Conservation (phyloP, 2,329 filamentous ascomycete genomes). For the Pseudopyrenochaeta lycopersici region DNA sequence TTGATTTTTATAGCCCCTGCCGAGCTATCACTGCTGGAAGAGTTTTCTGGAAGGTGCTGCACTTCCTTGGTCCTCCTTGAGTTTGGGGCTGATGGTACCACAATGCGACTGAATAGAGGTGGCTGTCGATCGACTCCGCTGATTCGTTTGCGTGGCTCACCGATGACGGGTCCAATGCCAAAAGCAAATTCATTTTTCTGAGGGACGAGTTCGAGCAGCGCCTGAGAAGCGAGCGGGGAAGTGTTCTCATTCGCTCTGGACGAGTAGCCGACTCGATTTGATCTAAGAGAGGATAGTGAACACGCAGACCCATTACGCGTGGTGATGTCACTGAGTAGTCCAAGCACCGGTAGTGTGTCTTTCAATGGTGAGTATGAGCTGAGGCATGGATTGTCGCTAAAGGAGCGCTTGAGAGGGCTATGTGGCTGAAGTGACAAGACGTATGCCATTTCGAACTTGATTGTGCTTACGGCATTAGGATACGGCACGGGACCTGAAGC, state of each 20-base stretch:
- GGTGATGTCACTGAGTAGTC: conserved; percentile 37
- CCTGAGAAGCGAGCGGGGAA: conserved; percentile 42
- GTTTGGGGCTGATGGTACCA: conserved; percentile 18
- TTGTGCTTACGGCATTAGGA: conserved; percentile 29
- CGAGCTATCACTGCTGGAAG: conserved; percentile 14
- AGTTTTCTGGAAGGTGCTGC: conserved; percentile 8
- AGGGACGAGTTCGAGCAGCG: conserved; percentile 43
- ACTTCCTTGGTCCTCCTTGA: conserved; percentile 13
- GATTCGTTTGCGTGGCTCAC: conserved; percentile 33
- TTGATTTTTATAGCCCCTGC: conserved; percentile 23
- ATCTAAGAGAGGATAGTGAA: conserved; percentile 44
- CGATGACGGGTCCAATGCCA: conserved; percentile 8
- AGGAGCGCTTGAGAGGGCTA: conserved; percentile 53
- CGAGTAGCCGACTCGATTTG: conserved; percentile 33
- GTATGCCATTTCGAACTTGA: conserved; percentile 46
- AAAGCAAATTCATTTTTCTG: conserved; percentile 19
- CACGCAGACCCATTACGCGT: conserved; percentile 46
- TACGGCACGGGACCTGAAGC: conserved; percentile 28
- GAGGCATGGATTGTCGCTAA: conserved; percentile 52
- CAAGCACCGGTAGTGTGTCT: conserved; percentile 29
- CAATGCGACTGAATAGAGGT: conserved; percentile 20
- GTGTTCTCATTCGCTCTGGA: conserved; percentile 42
- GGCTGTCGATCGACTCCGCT: conserved; percentile 25
- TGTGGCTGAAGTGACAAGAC: conserved; percentile 50
- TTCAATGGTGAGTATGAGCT: conserved; percentile 44